Evolutionary conservation across 2,329 filamentous ascomycete genomes (phyloP).

Genomic region (Fusarium sp.): DNA sequence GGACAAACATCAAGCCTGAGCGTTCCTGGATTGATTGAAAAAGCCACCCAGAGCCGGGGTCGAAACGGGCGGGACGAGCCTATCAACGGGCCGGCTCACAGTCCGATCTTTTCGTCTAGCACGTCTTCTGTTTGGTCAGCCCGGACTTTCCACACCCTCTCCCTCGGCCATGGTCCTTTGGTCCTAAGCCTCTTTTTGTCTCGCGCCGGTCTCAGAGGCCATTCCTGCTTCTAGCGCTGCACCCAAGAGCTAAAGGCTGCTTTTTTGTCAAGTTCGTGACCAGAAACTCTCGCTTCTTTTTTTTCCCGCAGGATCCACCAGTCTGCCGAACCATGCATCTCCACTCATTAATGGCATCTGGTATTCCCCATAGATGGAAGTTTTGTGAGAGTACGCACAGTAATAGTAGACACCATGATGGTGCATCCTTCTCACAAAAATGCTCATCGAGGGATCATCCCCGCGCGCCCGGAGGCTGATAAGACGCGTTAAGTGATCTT

Average conservation of each 20-base stretch:
- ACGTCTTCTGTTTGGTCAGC: neutral
- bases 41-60: constrained; percentile 16
- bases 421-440: neutral
- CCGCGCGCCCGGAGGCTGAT: neutral
- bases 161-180: constrained; percentile 5
- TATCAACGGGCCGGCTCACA: constrained; percentile 40
- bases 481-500: neutral
- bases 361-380: neutral
- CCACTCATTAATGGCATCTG: neutral
- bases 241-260: neutral
- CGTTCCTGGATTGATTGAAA: constrained; percentile 2
- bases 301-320: constrained; percentile 29
- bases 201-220: constrained; percentile 18
- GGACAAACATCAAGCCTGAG: constrained; percentile 34
- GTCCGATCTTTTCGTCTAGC: constrained; percentile 29
- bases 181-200: constrained; percentile 33
- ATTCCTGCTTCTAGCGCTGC: constrained; percentile 24
- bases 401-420: neutral
- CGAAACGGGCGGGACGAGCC: constrained; percentile 37
- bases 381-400: neutral
- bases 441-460: neutral
- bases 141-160: neutral
- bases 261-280: constrained; percentile 7
- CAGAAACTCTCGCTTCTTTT: constrained; percentile 18
- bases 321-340: constrained; percentile 6